phyloP scores from a whole-genome alignment of 2,329 filamentous ascomycete genomes.

The Periconia macrospinosa region DNA sequence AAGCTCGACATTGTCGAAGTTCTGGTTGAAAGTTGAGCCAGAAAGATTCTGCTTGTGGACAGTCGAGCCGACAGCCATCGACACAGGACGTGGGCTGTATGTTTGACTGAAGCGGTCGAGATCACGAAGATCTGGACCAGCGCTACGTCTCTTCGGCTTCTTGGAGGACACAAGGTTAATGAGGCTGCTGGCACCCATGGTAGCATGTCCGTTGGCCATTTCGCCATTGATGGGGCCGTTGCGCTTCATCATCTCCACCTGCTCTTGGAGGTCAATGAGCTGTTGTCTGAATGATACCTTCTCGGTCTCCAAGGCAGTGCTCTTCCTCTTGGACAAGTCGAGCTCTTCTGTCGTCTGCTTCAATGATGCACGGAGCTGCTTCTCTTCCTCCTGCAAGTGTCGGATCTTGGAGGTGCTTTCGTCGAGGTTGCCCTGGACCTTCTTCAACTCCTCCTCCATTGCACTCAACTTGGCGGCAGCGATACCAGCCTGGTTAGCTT shows the following conservation, averaged over 20 bases:
- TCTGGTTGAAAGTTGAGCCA: constrained; percentile 76
- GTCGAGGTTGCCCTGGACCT: constrained; percentile 83
- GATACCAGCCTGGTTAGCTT: constrained; percentile 97
- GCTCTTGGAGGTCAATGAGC: constrained; percentile 85
- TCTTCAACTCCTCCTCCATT: constrained; percentile 95
- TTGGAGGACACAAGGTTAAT: constrained; percentile 97
- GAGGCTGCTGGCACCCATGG: constrained; percentile 64
- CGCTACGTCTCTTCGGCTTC: constrained; percentile 93
- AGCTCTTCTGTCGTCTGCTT: constrained; percentile 78
- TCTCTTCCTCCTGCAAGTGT: constrained; percentile 92
- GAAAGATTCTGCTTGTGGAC: constrained; percentile 70
- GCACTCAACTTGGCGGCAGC: constrained; percentile 85
- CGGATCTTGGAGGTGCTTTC: constrained; percentile 91
- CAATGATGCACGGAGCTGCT: constrained; percentile 78
- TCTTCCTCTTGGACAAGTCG: constrained; percentile 74
- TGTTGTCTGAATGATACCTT: constrained; percentile 85
- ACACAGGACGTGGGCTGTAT: constrained; percentile 93
- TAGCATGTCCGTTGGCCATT: constrained; percentile 62
- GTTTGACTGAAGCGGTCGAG: constrained; percentile 87
- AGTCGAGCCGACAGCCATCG: constrained; percentile 78
- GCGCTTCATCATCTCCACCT: constrained; percentile 84
- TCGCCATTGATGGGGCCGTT: constrained; percentile 72
- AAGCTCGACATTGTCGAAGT: constrained; percentile 87
- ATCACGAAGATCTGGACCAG: constrained; percentile 81
- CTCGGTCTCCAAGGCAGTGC: constrained; percentile 78